A percentile compares a stretch with the other conserved stretches of the same genome.
Evolutionary conservation across 2,329 filamentous ascomycete species (phyloP).

Genomic region (Neurospora crassa): DNA sequence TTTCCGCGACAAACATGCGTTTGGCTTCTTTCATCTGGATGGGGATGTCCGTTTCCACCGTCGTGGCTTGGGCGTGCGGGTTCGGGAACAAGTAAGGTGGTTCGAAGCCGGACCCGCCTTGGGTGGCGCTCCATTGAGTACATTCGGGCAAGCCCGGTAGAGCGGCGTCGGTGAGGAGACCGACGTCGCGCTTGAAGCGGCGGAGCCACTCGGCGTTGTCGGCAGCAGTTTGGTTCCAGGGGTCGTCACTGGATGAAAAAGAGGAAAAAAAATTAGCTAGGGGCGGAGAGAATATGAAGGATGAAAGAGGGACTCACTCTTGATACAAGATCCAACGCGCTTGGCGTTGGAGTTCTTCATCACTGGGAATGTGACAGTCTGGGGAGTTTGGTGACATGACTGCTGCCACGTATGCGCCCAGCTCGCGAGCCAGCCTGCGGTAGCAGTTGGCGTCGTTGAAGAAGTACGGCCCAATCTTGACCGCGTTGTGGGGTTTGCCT

Average conservation of each 20-base stretch:
- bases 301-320: constrained; percentile 33
- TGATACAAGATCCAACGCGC: constrained; percentile 54
- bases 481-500: not conserved
- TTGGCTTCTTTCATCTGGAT: constrained; percentile 25
- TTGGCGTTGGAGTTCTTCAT: constrained; percentile 55
- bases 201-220: constrained; percentile 56
- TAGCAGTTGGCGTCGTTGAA: constrained; percentile 54
- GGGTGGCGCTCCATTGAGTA: constrained; percentile 35
- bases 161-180: constrained; percentile 36
- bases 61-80: constrained; percentile 29
- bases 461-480: constrained; percentile 32
- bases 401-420: constrained; percentile 41
- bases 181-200: constrained; percentile 50
- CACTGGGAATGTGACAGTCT: constrained; percentile 46
- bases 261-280: not conserved
- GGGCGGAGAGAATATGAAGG: constrained; percentile 8
- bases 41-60: constrained; percentile 23
- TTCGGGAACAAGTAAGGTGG: constrained; percentile 44
- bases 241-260: constrained; percentile 39
- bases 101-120: constrained; percentile 45
- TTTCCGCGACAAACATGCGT: constrained; percentile 34
- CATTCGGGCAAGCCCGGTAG: constrained; percentile 40
- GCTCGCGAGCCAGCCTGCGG: constrained; percentile 41
- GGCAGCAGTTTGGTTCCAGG: constrained; percentile 54
- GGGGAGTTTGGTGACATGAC: constrained; percentile 52